phyloP scores from a whole-genome alignment of 495 filamentous ascomycete genomes.

The Penicillium canariense region DNA sequence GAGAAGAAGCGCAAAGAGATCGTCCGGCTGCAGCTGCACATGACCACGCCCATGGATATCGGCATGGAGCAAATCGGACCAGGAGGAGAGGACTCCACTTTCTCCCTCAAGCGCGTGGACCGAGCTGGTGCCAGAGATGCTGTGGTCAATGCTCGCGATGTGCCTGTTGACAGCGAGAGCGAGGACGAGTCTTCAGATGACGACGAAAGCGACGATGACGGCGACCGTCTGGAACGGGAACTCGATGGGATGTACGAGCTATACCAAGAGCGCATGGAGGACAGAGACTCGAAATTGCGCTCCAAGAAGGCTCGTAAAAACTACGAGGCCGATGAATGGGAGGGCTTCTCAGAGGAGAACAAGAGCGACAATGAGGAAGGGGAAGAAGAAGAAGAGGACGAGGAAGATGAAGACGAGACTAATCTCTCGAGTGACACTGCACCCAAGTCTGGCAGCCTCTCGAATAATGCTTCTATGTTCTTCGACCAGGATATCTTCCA shows the following conservation, averaged over 20 bases:
- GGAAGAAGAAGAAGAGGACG: slow-evolving; percentile 40
- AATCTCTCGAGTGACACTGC: slow-evolving; percentile 49
- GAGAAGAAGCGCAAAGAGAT: slow-evolving; percentile 89
- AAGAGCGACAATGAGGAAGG: slow-evolving; percentile 52
- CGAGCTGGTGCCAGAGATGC: slow-evolving; percentile 65
- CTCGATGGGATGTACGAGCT: slow-evolving; percentile 82
- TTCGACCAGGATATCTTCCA: slow-evolving; percentile 96
- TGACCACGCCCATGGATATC: slow-evolving; percentile 94
- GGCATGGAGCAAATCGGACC: slow-evolving; percentile 88
- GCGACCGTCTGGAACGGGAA: slow-evolving; percentile 75
- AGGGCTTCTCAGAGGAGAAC: slow-evolving; percentile 75
- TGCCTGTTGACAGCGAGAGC: slow-evolving; percentile 49
- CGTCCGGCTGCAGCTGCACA: slow-evolving; percentile 90
- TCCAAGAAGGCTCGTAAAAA: slow-evolving; percentile 85
- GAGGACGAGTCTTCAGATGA: slow-evolving; percentile 60
- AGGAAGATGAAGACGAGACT: slow-evolving; percentile 57
- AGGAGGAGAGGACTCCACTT: slow-evolving; percentile 74
- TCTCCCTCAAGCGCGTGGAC: slow-evolving; percentile 76
- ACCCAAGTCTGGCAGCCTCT: slow-evolving; percentile 55
- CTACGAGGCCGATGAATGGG: slow-evolving; percentile 84
- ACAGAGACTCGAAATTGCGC: slow-evolving; percentile 77
- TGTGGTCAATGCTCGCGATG: slow-evolving; percentile 77
- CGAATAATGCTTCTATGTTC: slow-evolving; percentile 80
- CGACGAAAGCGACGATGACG: slow-evolving; percentile 71
- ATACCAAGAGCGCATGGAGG: slow-evolving; percentile 77